These are phyloP conservation scores for Singerocomus inundabilis DNA, from an alignment of 1,284 basidiomycete species.

Conservation along the genomic window DNA sequence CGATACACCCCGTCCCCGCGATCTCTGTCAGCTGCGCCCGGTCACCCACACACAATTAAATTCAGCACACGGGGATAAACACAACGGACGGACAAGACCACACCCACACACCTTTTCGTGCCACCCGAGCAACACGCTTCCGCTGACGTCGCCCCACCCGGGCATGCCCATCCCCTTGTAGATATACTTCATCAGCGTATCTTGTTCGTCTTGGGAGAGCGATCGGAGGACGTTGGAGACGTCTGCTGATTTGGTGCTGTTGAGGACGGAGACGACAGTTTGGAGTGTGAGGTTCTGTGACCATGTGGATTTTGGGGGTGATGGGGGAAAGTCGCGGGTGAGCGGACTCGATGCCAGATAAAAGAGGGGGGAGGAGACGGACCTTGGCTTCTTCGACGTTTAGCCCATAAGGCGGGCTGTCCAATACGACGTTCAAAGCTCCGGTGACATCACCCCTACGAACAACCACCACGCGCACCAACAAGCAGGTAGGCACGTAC, in stretches of 20 bases:
- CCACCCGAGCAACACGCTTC: conserved; percentile 74
- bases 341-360: no score
- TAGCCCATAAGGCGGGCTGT: conserved; percentile 82
- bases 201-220: conserved; percentile 80
- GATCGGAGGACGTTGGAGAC: conserved; percentile 77
- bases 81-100: background rate
- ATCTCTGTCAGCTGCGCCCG: conserved; percentile 82
- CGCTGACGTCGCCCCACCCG: conserved; percentile 81
- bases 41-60: background rate
- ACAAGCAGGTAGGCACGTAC: background rate
- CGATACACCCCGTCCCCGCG: conserved; percentile 95
- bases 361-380: conserved; percentile 14
- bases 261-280: conserved; percentile 89
- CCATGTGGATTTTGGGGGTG: no score
- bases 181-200: conserved; percentile 96
- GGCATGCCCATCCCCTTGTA: conserved; percentile 95
- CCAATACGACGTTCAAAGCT: conserved; percentile 69
- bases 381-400: conserved; percentile 90
- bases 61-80: conserved; percentile 4
- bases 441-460: conserved; percentile 70
- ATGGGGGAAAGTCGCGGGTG: background rate
- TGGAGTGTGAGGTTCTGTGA: conserved; percentile 73
- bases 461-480: background rate
- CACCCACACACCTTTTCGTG: conserved; percentile 28
- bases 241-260: conserved; percentile 91